Conservation (phyloP, 495 filamentous ascomycete genomes). For the Penicillium salamii region DNA sequence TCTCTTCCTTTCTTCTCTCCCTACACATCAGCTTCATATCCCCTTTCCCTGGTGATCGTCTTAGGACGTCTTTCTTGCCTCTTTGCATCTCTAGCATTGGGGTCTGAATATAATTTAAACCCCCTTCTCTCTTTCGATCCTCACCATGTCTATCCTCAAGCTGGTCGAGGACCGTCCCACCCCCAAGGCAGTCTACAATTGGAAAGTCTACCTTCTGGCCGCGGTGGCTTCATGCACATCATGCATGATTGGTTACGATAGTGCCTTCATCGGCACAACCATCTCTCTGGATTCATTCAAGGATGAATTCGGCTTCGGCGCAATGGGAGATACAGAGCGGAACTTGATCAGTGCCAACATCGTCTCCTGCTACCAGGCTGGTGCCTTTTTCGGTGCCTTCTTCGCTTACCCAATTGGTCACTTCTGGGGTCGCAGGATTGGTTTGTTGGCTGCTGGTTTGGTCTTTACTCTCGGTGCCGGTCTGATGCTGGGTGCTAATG, state of each 20-base stretch:
- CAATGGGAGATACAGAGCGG: constrained; percentile 32
- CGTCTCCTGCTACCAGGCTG: constrained; percentile 66
- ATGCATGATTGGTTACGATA: constrained; percentile 74
- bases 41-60: not conserved
- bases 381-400: constrained; percentile 63
- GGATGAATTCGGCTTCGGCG: constrained; percentile 54
- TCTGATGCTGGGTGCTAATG: constrained; percentile 60
- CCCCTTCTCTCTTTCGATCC: not conserved
- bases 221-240: constrained; percentile 68
- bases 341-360: constrained; percentile 64
- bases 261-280: constrained; percentile 71
- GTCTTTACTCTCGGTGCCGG: constrained; percentile 65
- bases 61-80: not conserved
- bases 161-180: constrained; percentile 68
- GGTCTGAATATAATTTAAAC: constrained; percentile 1
- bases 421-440: constrained; percentile 54
- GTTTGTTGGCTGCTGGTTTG: constrained; percentile 46
- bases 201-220: constrained; percentile 65
- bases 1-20: not conserved
- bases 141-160: constrained; percentile 56
- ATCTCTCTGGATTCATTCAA: constrained; percentile 64
- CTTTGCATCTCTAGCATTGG: constrained; percentile 12
- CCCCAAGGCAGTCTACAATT: constrained; percentile 72
- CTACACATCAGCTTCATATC: not conserved
- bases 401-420: constrained; percentile 55